Conservation (phyloP, 148 eudicot species). For the Diospyros kaki region DNA sequence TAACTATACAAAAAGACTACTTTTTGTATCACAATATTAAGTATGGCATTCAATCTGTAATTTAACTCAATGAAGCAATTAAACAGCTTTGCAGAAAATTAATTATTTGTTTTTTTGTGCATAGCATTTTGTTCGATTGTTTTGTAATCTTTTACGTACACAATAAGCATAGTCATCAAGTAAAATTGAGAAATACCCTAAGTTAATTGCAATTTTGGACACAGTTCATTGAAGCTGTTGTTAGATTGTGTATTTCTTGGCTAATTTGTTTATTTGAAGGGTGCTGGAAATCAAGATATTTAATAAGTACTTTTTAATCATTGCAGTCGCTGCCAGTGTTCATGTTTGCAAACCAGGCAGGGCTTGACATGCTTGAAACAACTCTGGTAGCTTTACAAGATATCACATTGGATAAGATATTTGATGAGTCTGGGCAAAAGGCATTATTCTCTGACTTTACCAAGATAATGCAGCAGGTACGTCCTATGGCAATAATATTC, state of each 20-base stretch:
- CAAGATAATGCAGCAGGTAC: slow-evolving; percentile 90
- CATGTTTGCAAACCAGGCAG: slow-evolving; percentile 92
- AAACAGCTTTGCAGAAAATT: background rate
- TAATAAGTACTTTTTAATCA: slow-evolving; percentile 1
- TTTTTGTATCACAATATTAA: too few relatives aligned
- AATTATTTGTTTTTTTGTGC: too few relatives aligned
- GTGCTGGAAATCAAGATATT: background rate
- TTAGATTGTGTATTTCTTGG: background rate
- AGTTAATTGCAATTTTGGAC: background rate
- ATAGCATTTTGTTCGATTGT: too few relatives aligned
- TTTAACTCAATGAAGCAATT: background rate
- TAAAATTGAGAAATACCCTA: too few relatives aligned
- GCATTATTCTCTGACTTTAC: slow-evolving; percentile 58
- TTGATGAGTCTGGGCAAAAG: slow-evolving; percentile 76
- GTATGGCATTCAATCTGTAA: background rate
- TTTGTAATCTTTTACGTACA: too few relatives aligned
- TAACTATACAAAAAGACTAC: too few relatives aligned
- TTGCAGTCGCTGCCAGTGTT: slow-evolving; percentile 85
- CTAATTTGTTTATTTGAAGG: background rate
- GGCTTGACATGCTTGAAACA: slow-evolving; percentile 95
- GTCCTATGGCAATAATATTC: background rate
- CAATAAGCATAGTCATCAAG: too few relatives aligned
- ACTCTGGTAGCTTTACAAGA: slow-evolving; percentile 93
- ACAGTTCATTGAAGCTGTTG: background rate
- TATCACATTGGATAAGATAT: slow-evolving; percentile 73